Base-by-base conservation (phyloP, 2,329 filamentous ascomycete species). In the Zymoseptoria passerinii region DNA sequence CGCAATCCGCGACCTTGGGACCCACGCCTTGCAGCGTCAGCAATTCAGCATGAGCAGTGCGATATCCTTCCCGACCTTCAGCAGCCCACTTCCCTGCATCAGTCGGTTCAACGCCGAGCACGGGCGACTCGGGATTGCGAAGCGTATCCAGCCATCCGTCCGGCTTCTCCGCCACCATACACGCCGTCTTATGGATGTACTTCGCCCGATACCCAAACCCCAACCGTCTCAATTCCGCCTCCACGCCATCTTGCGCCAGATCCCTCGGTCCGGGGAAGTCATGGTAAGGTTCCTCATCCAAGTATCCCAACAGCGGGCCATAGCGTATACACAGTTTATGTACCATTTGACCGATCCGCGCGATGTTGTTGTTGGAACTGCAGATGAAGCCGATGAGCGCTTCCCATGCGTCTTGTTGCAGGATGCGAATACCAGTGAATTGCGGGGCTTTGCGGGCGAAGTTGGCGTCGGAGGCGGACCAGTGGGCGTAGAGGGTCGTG, bases 341-440 rank as follows among this genome's bases (percentile, higher is more conserved):
- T 20, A 92, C 91, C 94, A 99, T 99, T 74, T 95, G 89, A 4
- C 89, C 92, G 71, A 99, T 99, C 48, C 94, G 84, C 1, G 86
- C 82, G 61, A 99, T 99, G 71, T 99, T 96, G 76, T 99, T 99
- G 75, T 99, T 99, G 75, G 91, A 96, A 74, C 92, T 96, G 80
- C 94, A 99, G 63, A 99, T 99, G 74, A 99, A 99, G 58, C 88
- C 87, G 23, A 99, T 79, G 20, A 99, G 79, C 0, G 94, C 86
- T 74, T 99, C 94, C 94, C 95, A 99, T 0, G 92, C 86, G 77
- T 96, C 92, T 76, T 99, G 94, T 67, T 87, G 89, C 50, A 99
- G 77, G 64, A 99, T 96, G 20, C 94, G 86, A 57, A 99, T 88
- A 10, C 95, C 94, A 0, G 87, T 87, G 72, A 99, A 99, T 57